Conservation (phyloP, 148 eudicot species). For the Fagopyrum tataricum region DNA sequence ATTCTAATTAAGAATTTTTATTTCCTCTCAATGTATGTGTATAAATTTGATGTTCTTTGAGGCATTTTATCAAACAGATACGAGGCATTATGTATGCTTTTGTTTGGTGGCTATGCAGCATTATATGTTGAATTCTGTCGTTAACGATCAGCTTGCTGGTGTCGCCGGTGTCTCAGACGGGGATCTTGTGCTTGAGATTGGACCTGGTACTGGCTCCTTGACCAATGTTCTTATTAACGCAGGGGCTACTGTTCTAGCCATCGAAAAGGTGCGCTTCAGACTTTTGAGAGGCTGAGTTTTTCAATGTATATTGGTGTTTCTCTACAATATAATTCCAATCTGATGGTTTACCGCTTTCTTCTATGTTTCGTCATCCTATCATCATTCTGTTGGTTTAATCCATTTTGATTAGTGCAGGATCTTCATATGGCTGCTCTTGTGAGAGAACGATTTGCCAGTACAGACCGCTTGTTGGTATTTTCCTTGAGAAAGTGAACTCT, state of each 20-base stretch:
- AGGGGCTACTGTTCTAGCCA: slow-evolving; percentile 71
- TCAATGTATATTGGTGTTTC: not conserved
- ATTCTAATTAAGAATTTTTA: slow-evolving; percentile 2
- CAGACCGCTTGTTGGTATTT: slow-evolving; percentile 51
- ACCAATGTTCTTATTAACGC: slow-evolving; percentile 65
- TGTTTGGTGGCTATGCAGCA: slow-evolving; percentile 48
- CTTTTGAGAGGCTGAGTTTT: not conserved
- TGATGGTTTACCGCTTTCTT: not conserved
- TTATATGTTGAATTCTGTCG: slow-evolving; percentile 69
- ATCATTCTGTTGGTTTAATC: not conserved
- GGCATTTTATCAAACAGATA: slow-evolving; percentile 39
- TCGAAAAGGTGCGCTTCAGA: slow-evolving; percentile 46
- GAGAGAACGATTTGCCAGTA: slow-evolving; percentile 58
- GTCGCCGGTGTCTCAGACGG: slow-evolving; percentile 74
- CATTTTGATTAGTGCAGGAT: slow-evolving; percentile 44
- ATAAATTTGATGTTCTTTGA: slow-evolving; percentile 12
- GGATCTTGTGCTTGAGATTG: slow-evolving; percentile 88
- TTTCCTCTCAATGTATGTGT: not conserved
- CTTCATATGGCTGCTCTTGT: slow-evolving; percentile 80
- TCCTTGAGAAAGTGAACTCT: not conserved
- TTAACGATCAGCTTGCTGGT: slow-evolving; percentile 66
- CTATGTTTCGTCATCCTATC: not conserved
- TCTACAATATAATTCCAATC: not conserved
- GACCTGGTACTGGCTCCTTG: slow-evolving; percentile 92
- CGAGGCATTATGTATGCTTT: slow-evolving; percentile 4